Base-by-base conservation (phyloP, 371 early-diverging fungal genomes). In the Syncephalis plumigaleata region DNA sequence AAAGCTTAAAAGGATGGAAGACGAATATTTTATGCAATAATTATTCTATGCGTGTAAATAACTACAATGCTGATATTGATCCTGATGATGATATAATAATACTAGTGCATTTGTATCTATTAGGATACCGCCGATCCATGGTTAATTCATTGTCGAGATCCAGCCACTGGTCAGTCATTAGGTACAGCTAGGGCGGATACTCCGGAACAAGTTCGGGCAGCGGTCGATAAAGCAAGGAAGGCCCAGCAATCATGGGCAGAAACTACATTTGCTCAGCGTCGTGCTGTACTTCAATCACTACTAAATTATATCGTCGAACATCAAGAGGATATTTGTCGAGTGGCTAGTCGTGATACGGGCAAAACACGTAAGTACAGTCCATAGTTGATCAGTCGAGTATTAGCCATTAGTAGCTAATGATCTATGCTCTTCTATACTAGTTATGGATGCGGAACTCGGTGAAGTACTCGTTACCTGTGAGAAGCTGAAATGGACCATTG, bases 361-460 rank as follows among this genome's bases (percentile, higher is more conserved):
- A 87, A 88, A 60, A 82, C 87, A 2, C 67, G 73, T 73, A 58
- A 55, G 65, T 55, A 21, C 22, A 15, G n/a, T n/a, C n/a, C n/a
- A n/a, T n/a, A n/a, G n/a, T n/a, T n/a, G n/a, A n/a, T n/a, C n/a
- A n/a, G n/a, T n/a, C n/a, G n/a, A n/a, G n/a, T n/a, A n/a, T n/a
- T n/a, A n/a, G n/a, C n/a, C n/a, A n/a, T n/a, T n/a, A n/a, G n/a
- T n/a, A n/a, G n/a, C n/a, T n/a, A n/a, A n/a, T n/a, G n/a, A n/a
- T n/a, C n/a, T n/a, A n/a, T n/a, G n/a, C n/a, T n/a, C n/a, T n/a
- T n/a, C n/a, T n/a, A n/a, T n/a, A n/a, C 3, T 52, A 76, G 77
- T 84, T 63, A 66, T 88, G 22, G 90, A 89, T 61, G 88, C 86
- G 11, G 74, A 73, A 36, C 71, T 88, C 44, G 88, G 88, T 47